A percentile compares a stretch with the other conserved stretches of the same genome.
Evolutionary conservation across 148 eudicot genomes (phyloP).

Genomic region (Rhododendron mucronatum): DNA sequence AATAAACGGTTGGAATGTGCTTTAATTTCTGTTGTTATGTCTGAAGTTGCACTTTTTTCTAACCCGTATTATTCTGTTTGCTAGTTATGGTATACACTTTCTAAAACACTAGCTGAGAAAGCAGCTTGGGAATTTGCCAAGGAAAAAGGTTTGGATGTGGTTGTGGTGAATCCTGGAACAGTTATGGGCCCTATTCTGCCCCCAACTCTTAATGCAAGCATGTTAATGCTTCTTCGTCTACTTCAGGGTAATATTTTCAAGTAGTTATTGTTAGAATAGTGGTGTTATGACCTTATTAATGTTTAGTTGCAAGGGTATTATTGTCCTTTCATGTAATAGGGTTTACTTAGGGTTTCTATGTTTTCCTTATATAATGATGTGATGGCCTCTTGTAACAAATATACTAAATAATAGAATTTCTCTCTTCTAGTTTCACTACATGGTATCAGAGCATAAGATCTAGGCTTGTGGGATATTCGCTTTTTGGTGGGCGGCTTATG

Average conservation of each 20-base stretch:
- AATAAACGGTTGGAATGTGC: background rate
- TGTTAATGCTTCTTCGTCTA: conserved; percentile 71
- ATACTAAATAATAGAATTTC: too few species aligned
- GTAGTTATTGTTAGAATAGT: background rate
- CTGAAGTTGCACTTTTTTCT: background rate
- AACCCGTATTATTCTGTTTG: background rate
- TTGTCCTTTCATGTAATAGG: too few species aligned
- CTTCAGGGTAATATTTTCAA: conserved; percentile 51
- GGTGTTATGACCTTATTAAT: too few species aligned
- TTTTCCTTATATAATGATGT: too few species aligned
- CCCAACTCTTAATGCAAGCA: conserved; percentile 80
- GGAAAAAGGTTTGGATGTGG: conserved; percentile 68
- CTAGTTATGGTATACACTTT: conserved; percentile 82
- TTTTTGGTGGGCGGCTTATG: too few species aligned
- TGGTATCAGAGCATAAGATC: too few species aligned
- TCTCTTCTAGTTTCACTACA: too few species aligned
- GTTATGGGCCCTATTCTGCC: conserved; percentile 84
- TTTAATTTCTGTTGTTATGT: background rate
- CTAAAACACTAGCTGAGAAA: conserved; percentile 81
- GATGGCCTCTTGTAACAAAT: too few species aligned
- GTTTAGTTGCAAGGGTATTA: too few species aligned
- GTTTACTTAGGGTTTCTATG: too few species aligned
- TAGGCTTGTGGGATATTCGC: too few species aligned
- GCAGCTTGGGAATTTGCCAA: conserved; percentile 85
- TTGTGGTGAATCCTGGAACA: conserved; percentile 87